Evolutionary conservation across 2,329 filamentous ascomycete genomes (phyloP), one percentile per base, ranked within the genome.

Genomic region (Penicillium sp.): DNA sequence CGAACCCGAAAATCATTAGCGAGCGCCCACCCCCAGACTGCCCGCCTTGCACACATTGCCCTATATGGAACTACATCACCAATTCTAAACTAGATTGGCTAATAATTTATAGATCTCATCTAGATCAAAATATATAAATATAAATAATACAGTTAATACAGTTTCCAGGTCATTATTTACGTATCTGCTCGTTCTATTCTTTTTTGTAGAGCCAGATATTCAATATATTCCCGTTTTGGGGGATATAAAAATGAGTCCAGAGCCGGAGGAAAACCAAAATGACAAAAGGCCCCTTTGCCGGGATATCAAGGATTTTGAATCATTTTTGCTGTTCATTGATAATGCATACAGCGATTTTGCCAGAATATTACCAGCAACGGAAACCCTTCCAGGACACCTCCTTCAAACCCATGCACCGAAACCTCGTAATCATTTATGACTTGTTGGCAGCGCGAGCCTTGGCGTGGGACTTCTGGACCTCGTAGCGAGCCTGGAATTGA

Each of bases 391-490:
- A 69, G 70, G 67, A 67, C 66, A 72, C 69, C 70, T 70, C 72
- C 68, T 66, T 74, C 71, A 72, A 70, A 70, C 72, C 72, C 69
- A 74, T 72, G 69, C 72, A 73, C 71, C 69, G 67, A 71, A 65
- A 68, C 68, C 66, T 69, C 69, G 65, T 70, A 64, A 70, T 66
- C 66, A 66, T 71, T 65, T 70, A 71, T 65, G 68, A 77, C 75
- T 89, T 90, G 78, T 88, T 90, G 77, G 89, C 87, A 72, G 87
- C 87, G 71, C 89, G 89, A 81, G 96, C 82, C 86, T 96, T 96
- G 77, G 91, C 90, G 76, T 95, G 84, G 73, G 90, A 88, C 89
- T 97, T 97, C 82, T 89, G 89, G 81, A 96, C 88, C 85, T 97
- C 92, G 82, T 95, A 97, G 78, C 92, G 90, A 79, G 84, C 83